Conservation (phyloP, 23 red algal species). For the Agarophyton chilense region DNA sequence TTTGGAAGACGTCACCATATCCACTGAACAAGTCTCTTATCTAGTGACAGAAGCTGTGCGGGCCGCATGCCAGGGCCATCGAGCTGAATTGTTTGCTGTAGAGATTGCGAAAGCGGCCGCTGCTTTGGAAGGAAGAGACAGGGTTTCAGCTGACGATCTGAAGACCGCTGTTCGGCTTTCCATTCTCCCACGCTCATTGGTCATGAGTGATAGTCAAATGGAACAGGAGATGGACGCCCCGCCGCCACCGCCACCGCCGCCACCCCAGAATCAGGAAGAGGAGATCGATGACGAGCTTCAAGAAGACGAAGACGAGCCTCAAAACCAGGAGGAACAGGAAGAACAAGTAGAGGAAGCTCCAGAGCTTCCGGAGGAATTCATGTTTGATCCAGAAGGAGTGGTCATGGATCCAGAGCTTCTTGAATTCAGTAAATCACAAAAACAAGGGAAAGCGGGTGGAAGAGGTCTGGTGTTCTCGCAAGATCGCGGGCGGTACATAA, state of each 20-base stretch:
- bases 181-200: slow-evolving; percentile 85
- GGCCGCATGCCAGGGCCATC: slow-evolving; percentile 85
- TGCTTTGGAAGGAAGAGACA: slow-evolving; percentile 85
- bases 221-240: slow-evolving; percentile 73
- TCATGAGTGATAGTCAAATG: slow-evolving; percentile 58
- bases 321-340: slow-evolving; percentile 73
- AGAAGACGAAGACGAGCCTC: slow-evolving; percentile 73
- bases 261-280: slow-evolving; percentile 33
- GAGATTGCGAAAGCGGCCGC: slow-evolving; percentile 89
- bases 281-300: slow-evolving; percentile 66
- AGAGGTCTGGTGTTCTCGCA: slow-evolving; percentile 92
- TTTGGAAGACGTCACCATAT: slow-evolving; percentile 80
- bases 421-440: slow-evolving; percentile 84
- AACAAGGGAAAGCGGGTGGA: slow-evolving; percentile 78
- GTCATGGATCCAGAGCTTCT: slow-evolving; percentile 94
- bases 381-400: slow-evolving; percentile 99
- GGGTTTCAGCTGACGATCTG: slow-evolving; percentile 79
- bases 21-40: slow-evolving; percentile 79
- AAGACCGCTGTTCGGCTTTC: slow-evolving; percentile 89
- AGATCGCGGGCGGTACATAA: slow-evolving; percentile 98
- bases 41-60: slow-evolving; percentile 86
- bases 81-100: slow-evolving; percentile 89
- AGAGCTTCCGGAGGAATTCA: slow-evolving; percentile 95
- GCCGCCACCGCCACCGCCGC: slow-evolving; percentile 82
- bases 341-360: slow-evolving; percentile 85